phyloP scores from a whole-genome alignment of 495 filamentous ascomycete species.

The Entonaema liquescens region DNA sequence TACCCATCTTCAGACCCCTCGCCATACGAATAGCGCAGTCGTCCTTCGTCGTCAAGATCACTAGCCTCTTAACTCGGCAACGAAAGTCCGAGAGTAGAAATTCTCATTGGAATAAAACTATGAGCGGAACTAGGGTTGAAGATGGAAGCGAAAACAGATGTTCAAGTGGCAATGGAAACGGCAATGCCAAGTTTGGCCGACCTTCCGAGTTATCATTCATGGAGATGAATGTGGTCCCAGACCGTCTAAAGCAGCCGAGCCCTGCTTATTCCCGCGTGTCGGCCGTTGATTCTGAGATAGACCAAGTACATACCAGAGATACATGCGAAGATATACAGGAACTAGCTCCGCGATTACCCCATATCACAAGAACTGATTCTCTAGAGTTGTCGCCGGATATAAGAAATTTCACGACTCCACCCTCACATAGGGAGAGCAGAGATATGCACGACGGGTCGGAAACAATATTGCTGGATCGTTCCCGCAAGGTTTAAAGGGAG shows the following conservation, averaged over 20 bases:
- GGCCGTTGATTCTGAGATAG: not conserved
- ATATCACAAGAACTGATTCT: not conserved
- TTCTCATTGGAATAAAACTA: not conserved
- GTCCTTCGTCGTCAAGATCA: conserved; percentile 9
- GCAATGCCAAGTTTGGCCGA: not conserved
- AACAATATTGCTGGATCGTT: not conserved
- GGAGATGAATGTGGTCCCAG: not conserved
- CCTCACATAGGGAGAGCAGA: not conserved
- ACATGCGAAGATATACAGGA: not conserved
- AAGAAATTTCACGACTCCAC: not conserved
- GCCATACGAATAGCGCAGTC: conserved; percentile 9
- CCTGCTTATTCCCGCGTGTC: not conserved
- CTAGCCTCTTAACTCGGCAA: not conserved
- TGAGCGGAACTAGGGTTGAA: not conserved
- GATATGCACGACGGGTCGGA: not conserved
- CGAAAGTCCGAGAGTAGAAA: not conserved
- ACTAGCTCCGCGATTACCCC: not conserved
- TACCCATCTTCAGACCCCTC: conserved; percentile 30
- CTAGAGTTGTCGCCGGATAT: not conserved
- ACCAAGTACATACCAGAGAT: not conserved
- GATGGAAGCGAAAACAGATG: not conserved
- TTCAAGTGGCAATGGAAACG: not conserved
- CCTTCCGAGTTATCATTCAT: conserved; percentile 1
- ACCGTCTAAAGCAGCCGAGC: conserved; percentile 1
- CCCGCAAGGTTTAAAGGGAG: not conserved